Evolutionary conservation across 805 yeast species (phyloP).

Genomic region (Ascoidea asiatica): DNA sequence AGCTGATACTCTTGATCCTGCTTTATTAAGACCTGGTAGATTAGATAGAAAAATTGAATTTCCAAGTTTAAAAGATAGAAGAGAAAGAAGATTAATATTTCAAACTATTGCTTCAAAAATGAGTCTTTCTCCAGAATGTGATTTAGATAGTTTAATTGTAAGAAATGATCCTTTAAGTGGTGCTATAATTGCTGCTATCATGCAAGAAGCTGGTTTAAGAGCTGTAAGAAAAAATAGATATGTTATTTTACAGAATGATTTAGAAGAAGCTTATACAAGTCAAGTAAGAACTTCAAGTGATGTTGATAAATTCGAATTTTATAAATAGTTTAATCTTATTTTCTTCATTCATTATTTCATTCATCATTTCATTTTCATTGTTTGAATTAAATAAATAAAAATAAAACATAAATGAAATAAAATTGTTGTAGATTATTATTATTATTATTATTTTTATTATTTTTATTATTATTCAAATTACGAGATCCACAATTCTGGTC

Average conservation of each 20-base stretch:
- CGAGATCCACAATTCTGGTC: too few species aligned
- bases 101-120: constrained; percentile 92
- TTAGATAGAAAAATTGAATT: constrained; percentile 96
- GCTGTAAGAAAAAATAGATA: constrained; percentile 98
- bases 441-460: too few species aligned
- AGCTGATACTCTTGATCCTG: constrained; percentile 99
- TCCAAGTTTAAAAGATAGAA: constrained; percentile 90
- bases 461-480: too few species aligned
- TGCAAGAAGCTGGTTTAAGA: constrained; percentile 99
- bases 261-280: constrained; percentile 94
- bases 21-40: constrained; percentile 95
- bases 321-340: constrained; percentile 51
- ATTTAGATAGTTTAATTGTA: constrained; percentile 83
- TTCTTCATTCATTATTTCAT: too few species aligned
- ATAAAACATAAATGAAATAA: too few species aligned
- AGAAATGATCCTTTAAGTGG: constrained; percentile 97
- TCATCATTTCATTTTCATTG: too few species aligned
- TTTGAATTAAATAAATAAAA: constrained; percentile 1
- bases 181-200: constrained; percentile 94
- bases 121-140: constrained; percentile 97
- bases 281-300: constrained; percentile 95
- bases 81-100: constrained; percentile 94
- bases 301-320: constrained; percentile 95
- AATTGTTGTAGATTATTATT: too few species aligned
- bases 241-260: constrained; percentile 87